Conservation (phyloP, 176 grass and related monocot species). For the Typha latifolia region DNA sequence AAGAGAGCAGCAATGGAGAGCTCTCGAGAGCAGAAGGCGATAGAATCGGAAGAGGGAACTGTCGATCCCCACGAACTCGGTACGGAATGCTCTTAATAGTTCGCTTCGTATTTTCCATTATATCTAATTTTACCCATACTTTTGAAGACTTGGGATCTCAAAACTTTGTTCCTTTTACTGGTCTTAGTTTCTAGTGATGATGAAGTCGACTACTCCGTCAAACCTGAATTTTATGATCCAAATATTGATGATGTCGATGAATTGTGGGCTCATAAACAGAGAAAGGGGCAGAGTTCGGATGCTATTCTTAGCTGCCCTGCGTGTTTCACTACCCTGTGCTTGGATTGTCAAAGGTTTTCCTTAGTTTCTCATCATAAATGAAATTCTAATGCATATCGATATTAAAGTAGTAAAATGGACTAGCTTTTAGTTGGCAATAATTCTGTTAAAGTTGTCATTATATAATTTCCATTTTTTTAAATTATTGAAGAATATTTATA, state of each 20-base stretch:
- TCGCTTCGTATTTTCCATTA: too few species aligned
- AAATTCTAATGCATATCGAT: neutral
- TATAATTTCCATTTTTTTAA: too few species aligned
- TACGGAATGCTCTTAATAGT: neutral
- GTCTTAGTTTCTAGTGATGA: conserved; percentile 80
- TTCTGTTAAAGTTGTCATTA: too few species aligned
- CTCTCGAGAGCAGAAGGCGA: conserved; percentile 18
- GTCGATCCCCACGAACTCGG: conserved; percentile 29
- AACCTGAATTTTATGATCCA: conserved; percentile 93
- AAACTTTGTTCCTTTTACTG: neutral
- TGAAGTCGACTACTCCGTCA: conserved; percentile 80
- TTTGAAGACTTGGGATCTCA: too few species aligned
- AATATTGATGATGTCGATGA: conserved; percentile 66
- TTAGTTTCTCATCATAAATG: neutral
- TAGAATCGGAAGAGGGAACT: conserved; percentile 13
- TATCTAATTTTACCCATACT: too few species aligned
- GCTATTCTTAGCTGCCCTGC: conserved; percentile 77
- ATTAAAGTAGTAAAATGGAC: neutral
- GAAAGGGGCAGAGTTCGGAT: conserved; percentile 70
- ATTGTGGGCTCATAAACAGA: conserved; percentile 57
- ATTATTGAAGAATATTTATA: too few species aligned
- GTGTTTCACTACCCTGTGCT: conserved; percentile 83
- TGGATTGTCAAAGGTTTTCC: conserved; percentile 81
- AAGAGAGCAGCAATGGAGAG: neutral
- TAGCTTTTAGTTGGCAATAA: too few species aligned